Base-by-base conservation (phyloP, 2,329 filamentous ascomycete species). In the Penicillium decumbens region DNA sequence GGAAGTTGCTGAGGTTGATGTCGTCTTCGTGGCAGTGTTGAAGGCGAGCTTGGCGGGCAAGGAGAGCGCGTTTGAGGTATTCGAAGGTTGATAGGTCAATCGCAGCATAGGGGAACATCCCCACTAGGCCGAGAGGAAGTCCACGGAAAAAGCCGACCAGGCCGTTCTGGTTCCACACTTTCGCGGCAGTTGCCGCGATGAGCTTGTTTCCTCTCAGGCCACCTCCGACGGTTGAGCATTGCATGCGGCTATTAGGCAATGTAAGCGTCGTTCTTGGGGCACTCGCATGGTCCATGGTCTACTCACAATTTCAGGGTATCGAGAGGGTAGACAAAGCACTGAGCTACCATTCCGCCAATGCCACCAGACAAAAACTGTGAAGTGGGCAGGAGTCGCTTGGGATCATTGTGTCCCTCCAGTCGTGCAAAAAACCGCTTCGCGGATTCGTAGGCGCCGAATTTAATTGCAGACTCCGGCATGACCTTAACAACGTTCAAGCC, bases 401-500 rank as follows among this genome's bases (percentile, higher is more conserved):
- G 80, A 67, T 97, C 89, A 55, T 84, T 80, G 63, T 95, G 90
- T 6, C 93, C 93, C 77, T 97, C 93, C 43, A 96, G 72, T 51
- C 82, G 84, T 42, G 92, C 89, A 53, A 97, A 82, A 3, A 86
- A 82, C 55, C 89, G 84, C 76, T 97, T 98, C 7, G 90, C 87
- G 44, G 38, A 40, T 27, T 40, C 38, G 20, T 40, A 40, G 23
- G 38, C 38, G 6, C 38, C 38, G 38, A 40, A 98, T 72, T 96
- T 95, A 67, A 98, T 95, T 24, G 93, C 92, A 25, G 92, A 96
- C 74, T 98, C 93, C 0, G 93, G 93, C 89, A 97, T 95, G 53
- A 98, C 93, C 71, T 98, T 98, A 64, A 96, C 72, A 2, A 98
- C 90, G 61, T 98, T 98, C 60, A 98, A 77, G 3, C 93, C 93